Evolutionary conservation across 768 basidiomycete genomes (phyloP).

Genomic region (Leccinellum rugosiceps): DNA sequence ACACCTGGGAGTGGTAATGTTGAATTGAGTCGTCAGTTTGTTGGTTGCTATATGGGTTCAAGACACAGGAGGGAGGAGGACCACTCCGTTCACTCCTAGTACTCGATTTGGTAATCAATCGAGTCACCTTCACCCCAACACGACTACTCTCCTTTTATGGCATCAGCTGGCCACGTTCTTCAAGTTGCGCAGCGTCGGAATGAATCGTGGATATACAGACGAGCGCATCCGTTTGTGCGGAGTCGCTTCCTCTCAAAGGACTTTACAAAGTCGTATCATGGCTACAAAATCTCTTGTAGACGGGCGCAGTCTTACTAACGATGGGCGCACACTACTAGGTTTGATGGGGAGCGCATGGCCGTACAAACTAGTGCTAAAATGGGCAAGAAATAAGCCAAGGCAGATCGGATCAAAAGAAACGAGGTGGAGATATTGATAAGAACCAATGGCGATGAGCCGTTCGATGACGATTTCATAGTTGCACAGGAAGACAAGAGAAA

Average conservation of each 20-base stretch:
- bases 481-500: background rate
- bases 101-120: constrained; percentile 11
- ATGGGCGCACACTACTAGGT: background rate
- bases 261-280: background rate
- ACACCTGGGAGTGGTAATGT: constrained; percentile 11
- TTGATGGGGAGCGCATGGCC: background rate
- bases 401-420: background rate
- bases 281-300: background rate
- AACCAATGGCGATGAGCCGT: background rate
- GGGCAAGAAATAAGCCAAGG: background rate
- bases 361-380: background rate
- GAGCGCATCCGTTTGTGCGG: no score
- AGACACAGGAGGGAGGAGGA: constrained; percentile 25
- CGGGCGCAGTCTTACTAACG: background rate
- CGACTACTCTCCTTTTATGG: constrained; percentile 22
- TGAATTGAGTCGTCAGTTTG: constrained; percentile 4
- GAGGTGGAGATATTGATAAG: background rate
- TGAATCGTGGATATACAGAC: no score
- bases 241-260: no score
- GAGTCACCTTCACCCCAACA: constrained; percentile 17
- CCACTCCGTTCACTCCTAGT: background rate
- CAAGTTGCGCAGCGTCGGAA: background rate
- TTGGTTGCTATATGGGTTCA: constrained; percentile 18
- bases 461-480: background rate
- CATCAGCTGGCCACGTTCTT: constrained; percentile 4